Evolutionary conservation across 2,329 filamentous ascomycete genomes (phyloP), one percentile per base, ranked within the genome.

Genomic region (Pestalotiopsis sp.): DNA sequence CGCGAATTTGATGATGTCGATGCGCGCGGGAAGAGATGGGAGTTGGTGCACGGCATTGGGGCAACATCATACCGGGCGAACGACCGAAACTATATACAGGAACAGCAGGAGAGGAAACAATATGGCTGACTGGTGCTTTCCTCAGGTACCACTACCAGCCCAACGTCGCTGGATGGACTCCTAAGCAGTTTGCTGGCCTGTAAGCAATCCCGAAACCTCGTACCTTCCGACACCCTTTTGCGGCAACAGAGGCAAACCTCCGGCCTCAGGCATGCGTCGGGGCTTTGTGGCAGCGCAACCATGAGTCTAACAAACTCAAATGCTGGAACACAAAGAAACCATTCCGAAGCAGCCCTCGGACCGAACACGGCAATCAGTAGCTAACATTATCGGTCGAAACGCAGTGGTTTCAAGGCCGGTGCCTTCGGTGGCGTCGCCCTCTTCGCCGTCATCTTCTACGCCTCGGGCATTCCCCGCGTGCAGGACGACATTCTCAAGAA

Each of bases 381-480:
- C 45, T 52, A 52, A 52, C 45, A 52, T n/a, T 7, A 17, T 52
- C 45, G 45, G 17, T 36, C 31, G 14, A 36, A 25, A 14, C 6
- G n/a, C 71, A 91, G 88, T 70, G 85, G 83, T 70, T 67, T 86
- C 71, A 87, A 84, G 72, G 73, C 85, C 63, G 87, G 82, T 69
- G 81, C 83, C 67, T 89, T 89, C 75, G 88, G 88, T 69, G 88
- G 82, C 70, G 86, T 88, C 69, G 87, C 86, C 70, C 85, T 85
- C 74, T 83, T 89, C 71, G 87, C 82, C 72, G 81, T 89, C 71
- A 84, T 91, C 74, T 88, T 87, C 84, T 89, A 83, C 78, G 83
- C 86, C 72, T 90, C 88, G 56, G 89, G 89, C 73, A 86, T 91
- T 63, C 90, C 90, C 72, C 85, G 83, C 78, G 82, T 91, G 72